Evolutionary conservation across 225 moss, liverwort and hornwort species (phyloP).

Genomic region (Neckera pumila): DNA sequence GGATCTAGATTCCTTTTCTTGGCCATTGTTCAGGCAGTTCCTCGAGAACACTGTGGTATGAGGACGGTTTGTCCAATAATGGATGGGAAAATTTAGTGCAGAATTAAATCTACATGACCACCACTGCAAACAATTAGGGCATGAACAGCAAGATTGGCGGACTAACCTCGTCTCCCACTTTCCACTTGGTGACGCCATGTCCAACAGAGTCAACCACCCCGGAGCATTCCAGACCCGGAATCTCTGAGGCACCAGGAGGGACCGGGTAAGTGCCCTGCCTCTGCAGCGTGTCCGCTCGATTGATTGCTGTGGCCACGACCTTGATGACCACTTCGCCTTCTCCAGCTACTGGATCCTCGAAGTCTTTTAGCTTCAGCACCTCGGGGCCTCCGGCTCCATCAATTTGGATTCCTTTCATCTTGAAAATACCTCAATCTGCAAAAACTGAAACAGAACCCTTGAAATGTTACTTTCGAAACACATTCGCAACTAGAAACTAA

Average conservation of each 20-base stretch:
- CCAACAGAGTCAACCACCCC: constrained; percentile 61
- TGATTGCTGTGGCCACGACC: constrained; percentile 42
- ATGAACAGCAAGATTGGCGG: neutral
- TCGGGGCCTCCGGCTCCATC: constrained; percentile 48
- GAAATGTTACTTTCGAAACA: neutral
- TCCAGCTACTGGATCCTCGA: constrained; percentile 28
- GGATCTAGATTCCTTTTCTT: neutral
- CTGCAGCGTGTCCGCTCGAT: constrained; percentile 60
- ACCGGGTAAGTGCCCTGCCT: constrained; percentile 36
- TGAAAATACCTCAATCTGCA: neutral
- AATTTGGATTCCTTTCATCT: constrained; percentile 61
- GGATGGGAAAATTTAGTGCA: neutral
- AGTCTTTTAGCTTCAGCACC: constrained; percentile 50
- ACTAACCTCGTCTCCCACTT: constrained; percentile 68
- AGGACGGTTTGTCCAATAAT: neutral
- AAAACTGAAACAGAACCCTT: neutral
- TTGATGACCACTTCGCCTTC: constrained; percentile 67
- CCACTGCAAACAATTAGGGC: neutral
- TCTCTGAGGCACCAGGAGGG: constrained; percentile 39
- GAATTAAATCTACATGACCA: neutral
- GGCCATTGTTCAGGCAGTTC: neutral
- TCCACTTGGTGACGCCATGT: constrained; percentile 62
- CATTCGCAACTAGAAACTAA: neutral
- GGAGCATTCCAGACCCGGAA: constrained; percentile 76
- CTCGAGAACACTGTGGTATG: neutral